Conservation (phyloP, 2,329 filamentous ascomycete genomes). For the Clarireedia homoeocarpa region DNA sequence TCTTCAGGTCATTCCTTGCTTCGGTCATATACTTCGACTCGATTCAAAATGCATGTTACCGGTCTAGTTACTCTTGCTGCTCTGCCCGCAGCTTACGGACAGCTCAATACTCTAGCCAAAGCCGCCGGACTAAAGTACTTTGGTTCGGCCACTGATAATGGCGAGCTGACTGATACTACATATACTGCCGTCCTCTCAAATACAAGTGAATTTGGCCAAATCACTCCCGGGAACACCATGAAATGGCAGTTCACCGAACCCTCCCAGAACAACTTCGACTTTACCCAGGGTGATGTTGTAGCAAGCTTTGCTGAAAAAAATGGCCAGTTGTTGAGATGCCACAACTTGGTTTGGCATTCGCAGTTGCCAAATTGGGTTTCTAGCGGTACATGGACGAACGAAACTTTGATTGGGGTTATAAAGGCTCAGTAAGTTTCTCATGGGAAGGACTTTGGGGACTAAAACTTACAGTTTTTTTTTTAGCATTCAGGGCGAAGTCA, state of each 20-base stretch:
- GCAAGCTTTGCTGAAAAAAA: conserved; percentile 40
- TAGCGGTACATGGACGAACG: conserved; percentile 45
- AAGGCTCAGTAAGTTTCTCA: conserved; percentile 39
- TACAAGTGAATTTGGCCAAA: conserved; percentile 52
- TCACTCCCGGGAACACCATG: conserved; percentile 57
- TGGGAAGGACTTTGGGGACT: too few species aligned
- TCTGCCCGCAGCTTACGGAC: conserved; percentile 11
- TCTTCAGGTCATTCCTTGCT: neutral
- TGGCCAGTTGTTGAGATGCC: conserved; percentile 51
- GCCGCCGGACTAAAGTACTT: conserved; percentile 46
- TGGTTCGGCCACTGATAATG: conserved; percentile 51
- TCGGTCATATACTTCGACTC: neutral
- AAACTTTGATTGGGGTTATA: conserved; percentile 47
- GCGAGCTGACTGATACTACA: conserved; percentile 37
- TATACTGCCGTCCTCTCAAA: conserved; percentile 51
- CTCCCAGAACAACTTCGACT: conserved; percentile 47
- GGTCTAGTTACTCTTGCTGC: conserved; percentile 6
- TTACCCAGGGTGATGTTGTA: conserved; percentile 47
- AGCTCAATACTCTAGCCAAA: conserved; percentile 37
- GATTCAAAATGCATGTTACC: conserved; percentile 10
- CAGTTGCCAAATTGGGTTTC: conserved; percentile 48
- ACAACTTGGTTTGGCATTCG: conserved; percentile 46
- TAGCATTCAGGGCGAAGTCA: conserved; percentile 47
- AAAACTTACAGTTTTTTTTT: neutral
- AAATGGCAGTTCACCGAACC: conserved; percentile 59